Evolutionary conservation across 257 asterid species (phyloP).

Genomic region (Forsythia suspensa): DNA sequence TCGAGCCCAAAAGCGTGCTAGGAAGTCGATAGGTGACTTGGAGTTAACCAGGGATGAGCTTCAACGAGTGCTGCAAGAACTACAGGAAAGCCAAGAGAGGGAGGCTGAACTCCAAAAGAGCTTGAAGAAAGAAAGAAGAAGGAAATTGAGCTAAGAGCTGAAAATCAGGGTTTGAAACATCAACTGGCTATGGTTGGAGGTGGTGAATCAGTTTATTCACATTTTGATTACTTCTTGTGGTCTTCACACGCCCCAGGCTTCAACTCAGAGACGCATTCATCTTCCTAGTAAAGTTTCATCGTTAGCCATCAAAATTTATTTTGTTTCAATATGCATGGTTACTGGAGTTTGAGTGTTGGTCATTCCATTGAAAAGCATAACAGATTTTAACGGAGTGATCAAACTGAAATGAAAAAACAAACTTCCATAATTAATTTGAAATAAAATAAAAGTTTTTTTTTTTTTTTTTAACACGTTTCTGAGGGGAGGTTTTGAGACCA

Average conservation of each 20-base stretch:
- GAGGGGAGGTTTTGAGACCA: too few species aligned
- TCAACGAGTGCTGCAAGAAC: constrained; percentile 8
- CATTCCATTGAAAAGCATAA: too few species aligned
- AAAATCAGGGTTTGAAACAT: background rate
- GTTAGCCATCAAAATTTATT: background rate
- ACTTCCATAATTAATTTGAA: too few species aligned
- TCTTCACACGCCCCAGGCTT: background rate
- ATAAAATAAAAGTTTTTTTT: too few species aligned
- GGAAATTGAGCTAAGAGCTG: constrained; percentile 14
- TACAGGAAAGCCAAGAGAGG: constrained; percentile 23
- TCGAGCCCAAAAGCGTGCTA: constrained; percentile 3
- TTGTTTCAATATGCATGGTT: background rate
- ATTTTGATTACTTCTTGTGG: background rate
- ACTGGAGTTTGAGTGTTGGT: too few species aligned
- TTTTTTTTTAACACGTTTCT: too few species aligned
- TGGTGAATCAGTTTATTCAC: background rate
- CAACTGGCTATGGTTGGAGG: background rate
- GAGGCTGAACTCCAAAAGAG: constrained; percentile 18
- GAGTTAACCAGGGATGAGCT: constrained; percentile 11
- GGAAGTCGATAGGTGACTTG: constrained; percentile 4
- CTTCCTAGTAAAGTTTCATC: background rate
- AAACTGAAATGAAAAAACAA: too few species aligned
- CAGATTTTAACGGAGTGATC: too few species aligned
- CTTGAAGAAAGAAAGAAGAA: constrained; percentile 19
- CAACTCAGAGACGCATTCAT: background rate